These are phyloP conservation scores for Arxiozyma slooffiae DNA, from an alignment of 1,139 yeast genomes.

Conservation along the genomic window DNA sequence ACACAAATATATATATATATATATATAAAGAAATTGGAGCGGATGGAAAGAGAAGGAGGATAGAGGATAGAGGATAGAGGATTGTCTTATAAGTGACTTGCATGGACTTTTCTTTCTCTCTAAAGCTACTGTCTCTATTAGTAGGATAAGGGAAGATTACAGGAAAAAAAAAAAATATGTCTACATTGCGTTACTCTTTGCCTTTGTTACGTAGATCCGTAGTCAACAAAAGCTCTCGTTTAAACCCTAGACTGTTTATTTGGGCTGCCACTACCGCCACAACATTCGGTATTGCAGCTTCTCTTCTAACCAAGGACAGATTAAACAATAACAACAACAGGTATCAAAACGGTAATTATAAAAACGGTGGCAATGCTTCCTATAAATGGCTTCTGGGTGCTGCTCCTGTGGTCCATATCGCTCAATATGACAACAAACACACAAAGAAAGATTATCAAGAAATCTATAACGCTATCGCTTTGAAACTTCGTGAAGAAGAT, in stretches of 20 bases:
- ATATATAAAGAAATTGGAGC: too few relatives aligned
- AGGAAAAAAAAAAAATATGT: too few relatives aligned
- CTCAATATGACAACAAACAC: conserved; percentile 18
- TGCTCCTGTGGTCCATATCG: conserved; percentile 21
- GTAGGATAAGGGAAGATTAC: too few relatives aligned
- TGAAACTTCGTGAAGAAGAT: conserved; percentile 62
- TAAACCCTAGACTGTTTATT: neutral
- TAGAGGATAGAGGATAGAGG: too few relatives aligned
- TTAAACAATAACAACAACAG: conserved; percentile 7
- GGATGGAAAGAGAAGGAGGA: too few relatives aligned
- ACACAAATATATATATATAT: too few relatives aligned
- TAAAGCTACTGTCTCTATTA: too few relatives aligned
- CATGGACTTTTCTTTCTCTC: neutral
- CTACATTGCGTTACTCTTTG: neutral
- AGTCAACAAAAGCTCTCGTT: neutral
- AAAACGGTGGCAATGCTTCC: conserved; percentile 4
- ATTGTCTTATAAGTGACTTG: too few relatives aligned
- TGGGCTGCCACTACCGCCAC: conserved; percentile 19
- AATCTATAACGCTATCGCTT: conserved; percentile 72
- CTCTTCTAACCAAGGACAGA: conserved; percentile 4
- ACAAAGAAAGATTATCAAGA: conserved; percentile 51
- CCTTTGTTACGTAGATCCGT: conserved; percentile 2
- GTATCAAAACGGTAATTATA: conserved; percentile 2
- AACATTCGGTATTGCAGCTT: conserved; percentile 7
- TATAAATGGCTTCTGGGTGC: conserved; percentile 11